Conservation (phyloP, 2,329 filamentous ascomycete genomes). For the Didymella sp. region DNA sequence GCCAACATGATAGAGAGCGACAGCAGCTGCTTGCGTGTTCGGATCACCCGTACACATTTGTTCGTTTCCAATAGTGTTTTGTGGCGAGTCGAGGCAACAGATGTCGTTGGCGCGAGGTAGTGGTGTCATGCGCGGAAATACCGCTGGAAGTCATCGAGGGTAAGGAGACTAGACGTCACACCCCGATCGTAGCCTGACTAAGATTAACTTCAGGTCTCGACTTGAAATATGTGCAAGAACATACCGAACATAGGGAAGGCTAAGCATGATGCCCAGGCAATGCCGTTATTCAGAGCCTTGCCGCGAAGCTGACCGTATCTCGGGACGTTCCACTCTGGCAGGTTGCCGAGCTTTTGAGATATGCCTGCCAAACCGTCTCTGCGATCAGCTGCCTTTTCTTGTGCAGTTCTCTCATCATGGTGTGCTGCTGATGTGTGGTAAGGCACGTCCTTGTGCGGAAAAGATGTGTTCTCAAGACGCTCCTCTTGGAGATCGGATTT, state of each 20-base stretch:
- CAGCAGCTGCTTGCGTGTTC: slow-evolving; percentile 24
- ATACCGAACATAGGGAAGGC: slow-evolving; percentile 50
- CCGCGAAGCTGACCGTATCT: slow-evolving; percentile 21
- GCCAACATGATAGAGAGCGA: slow-evolving; percentile 44
- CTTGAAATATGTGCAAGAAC: background rate
- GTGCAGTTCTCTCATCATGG: background rate
- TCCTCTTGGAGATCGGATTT: slow-evolving; percentile 8
- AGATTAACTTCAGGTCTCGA: background rate
- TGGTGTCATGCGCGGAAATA: slow-evolving; percentile 35
- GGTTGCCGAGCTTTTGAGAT: slow-evolving; percentile 22
- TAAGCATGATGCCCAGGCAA: slow-evolving; percentile 30
- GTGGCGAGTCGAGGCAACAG: slow-evolving; percentile 26
- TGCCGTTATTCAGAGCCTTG: slow-evolving; percentile 23
- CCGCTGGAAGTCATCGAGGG: slow-evolving; percentile 64
- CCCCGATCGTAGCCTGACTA: slow-evolving; percentile 64
- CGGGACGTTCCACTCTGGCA: slow-evolving; percentile 28
- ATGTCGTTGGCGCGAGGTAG: slow-evolving; percentile 21
- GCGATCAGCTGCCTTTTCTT: slow-evolving; percentile 8
- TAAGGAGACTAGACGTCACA: slow-evolving; percentile 71
- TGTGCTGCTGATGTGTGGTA: slow-evolving; percentile 1
- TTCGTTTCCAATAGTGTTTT: slow-evolving; percentile 15
- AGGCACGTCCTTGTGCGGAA: background rate
- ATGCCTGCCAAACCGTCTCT: slow-evolving; percentile 6
- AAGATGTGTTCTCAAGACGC: background rate
- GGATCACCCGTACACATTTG: slow-evolving; percentile 26